These are phyloP conservation scores for Lepidopterella palustris DNA, from an alignment of 495 filamentous ascomycete genomes.

Conservation along the genomic window DNA sequence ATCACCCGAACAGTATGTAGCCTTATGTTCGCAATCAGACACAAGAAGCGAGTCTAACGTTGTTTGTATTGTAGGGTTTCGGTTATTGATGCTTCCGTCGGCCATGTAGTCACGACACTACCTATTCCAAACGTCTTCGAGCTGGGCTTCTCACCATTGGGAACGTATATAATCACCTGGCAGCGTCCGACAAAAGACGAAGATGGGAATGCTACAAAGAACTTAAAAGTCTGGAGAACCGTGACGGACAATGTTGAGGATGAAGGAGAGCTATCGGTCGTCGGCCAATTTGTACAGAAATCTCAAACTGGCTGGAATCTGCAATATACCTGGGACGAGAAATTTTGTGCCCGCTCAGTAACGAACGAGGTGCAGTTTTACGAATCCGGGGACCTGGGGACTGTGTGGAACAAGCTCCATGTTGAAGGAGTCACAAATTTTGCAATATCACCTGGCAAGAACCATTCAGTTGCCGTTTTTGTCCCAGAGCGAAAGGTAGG, in stretches of 20 bases:
- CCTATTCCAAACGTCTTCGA: conserved; percentile 80
- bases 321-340: conserved; percentile 91
- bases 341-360: conserved; percentile 83
- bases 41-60: conserved; percentile 6
- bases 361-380: conserved; percentile 98
- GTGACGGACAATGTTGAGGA: conserved; percentile 47
- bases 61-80: conserved; percentile 53
- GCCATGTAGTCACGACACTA: conserved; percentile 68
- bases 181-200: conserved; percentile 89
- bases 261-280: conserved; percentile 57
- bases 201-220: conserved; percentile 85
- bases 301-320: conserved; percentile 93
- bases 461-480: conserved; percentile 85
- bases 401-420: conserved; percentile 89
- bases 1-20: conserved; percentile 64
- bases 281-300: conserved; percentile 90
- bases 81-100: conserved; percentile 73
- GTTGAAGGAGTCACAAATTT: conserved; percentile 89
- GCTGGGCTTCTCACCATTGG: conserved; percentile 84
- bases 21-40: background rate
- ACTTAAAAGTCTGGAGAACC: conserved; percentile 91
- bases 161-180: conserved; percentile 93
- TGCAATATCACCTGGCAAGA: conserved; percentile 80
- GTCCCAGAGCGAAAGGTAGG: conserved; percentile 87
- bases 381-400: conserved; percentile 72